Evolutionary conservation across 139 green algal species (phyloP), one percentile per base, ranked within the genome.

Genomic region (Coelastrella sp.): DNA sequence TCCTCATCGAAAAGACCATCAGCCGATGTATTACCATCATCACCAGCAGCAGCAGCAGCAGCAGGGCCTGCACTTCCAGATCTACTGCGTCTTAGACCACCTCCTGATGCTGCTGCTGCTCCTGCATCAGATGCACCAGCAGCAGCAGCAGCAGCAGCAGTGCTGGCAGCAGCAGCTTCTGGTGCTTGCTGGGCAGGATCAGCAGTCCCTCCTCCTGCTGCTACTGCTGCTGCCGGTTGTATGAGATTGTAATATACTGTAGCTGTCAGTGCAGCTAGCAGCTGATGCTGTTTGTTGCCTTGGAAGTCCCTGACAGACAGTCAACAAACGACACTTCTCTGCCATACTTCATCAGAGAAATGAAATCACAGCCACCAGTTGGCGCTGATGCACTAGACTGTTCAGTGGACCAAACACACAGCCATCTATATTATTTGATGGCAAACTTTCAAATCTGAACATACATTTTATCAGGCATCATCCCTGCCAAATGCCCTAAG

Each of bases 251-350:
- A 88, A n/a, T 73, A 80, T 7, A 88, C 11, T 22, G 83, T 64
- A 7, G 83, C 83, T 59, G 83, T 66, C 6, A 88, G 83, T 14
- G 83, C 54, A 22, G 83, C 65, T 23, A 32, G 20, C 80, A n/a
- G 80, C 57, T 85, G 80, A 22, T 85, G 79, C 79, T 71, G 61
- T 68, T 88, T 88, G 56, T 80, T 88, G 13, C 68, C 68, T 56
- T 80, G 68, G 16, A 88, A 19, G 54, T 88, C 83, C 83, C 83
- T 88, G 81, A 20, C 23, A n/a, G 59, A 10, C 8, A 71, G 8
- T 19, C 8, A 10, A 71, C 61, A 71, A 71, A 2, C 64, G 2
- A 0, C 64, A 14, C 64, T 4, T 71, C 16, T 20, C 64, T 71
- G 64, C 64, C 3, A 7, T 71, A 7, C 64, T 71, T 71, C 2